Conservation (phyloP, 2,329 filamentous ascomycete species). For the Microdochium bolleyi region DNA sequence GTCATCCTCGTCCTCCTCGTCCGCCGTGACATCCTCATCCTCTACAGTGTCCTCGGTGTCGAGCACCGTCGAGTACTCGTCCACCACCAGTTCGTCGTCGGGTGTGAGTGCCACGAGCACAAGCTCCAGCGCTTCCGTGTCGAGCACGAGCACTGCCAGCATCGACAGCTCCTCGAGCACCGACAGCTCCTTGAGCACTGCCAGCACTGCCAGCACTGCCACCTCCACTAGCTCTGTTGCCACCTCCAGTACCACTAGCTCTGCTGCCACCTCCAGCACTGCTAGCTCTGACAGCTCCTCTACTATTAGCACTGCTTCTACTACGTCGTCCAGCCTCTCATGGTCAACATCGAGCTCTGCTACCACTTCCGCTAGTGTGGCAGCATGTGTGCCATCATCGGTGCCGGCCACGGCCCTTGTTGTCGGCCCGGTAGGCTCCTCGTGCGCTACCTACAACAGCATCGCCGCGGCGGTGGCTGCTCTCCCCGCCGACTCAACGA, state of each 20-base stretch:
- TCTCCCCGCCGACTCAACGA: conserved; percentile 29
- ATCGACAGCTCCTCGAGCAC: neutral
- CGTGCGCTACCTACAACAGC: conserved; percentile 11
- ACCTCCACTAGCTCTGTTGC: conserved; percentile 2
- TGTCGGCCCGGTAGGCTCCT: conserved; percentile 7
- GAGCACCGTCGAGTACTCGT: no score
- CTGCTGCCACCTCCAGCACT: neutral
- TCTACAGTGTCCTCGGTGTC: conserved; percentile 2
- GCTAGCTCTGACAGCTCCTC: neutral
- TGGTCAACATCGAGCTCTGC: neutral
- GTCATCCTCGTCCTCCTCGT: no score
- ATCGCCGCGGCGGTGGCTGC: conserved; percentile 39
- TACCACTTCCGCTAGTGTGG: neutral
- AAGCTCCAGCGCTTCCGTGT: conserved; percentile 1
- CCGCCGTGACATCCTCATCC: no score
- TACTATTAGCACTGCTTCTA: neutral
- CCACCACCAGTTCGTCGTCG: no score
- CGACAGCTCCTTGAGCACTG: conserved; percentile 1
- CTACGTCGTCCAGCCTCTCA: neutral
- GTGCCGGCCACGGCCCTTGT: conserved; percentile 6
- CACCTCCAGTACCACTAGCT: neutral
- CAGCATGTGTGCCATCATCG: conserved; percentile 3
- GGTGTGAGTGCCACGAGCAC: no score
- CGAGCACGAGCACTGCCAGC: neutral
- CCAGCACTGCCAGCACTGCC: neutral